Percentiles rank a stretch among this genome's conserved stretches.
Evolutionary conservation across 2,329 filamentous ascomycete genomes (phyloP).

Genomic region (Diaporthe ilicicola): DNA sequence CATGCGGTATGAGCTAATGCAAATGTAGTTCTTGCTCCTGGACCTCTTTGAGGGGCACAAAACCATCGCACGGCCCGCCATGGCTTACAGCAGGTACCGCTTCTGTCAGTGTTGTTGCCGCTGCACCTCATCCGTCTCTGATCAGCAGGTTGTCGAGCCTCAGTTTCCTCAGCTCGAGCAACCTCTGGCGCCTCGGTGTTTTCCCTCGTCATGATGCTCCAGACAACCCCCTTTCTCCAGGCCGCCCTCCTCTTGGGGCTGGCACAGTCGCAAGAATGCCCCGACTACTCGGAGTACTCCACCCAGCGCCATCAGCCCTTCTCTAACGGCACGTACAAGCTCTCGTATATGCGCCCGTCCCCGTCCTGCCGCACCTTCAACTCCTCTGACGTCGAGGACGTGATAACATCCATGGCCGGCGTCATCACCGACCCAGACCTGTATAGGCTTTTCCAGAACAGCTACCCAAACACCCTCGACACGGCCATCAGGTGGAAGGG

Average conservation of each 20-base stretch:
- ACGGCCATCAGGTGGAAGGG: slow-evolving; percentile 77
- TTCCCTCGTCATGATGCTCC: background rate
- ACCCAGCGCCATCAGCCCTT: slow-evolving; percentile 71
- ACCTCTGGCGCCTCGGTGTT: background rate
- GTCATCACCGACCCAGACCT: slow-evolving; percentile 81
- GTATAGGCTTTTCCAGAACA: slow-evolving; percentile 74
- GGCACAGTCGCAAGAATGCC: slow-evolving; percentile 52
- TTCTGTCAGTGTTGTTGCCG: background rate
- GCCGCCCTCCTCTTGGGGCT: slow-evolving; percentile 11
- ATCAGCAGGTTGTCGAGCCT: background rate
- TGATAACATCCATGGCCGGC: slow-evolving; percentile 74
- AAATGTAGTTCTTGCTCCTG: background rate
- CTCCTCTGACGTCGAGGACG: slow-evolving; percentile 77
- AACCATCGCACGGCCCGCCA: background rate
- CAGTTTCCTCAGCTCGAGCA: background rate
- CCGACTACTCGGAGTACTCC: slow-evolving; percentile 71
- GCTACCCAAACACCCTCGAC: slow-evolving; percentile 79
- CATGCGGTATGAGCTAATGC: slow-evolving; percentile 12
- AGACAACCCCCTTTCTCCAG: slow-evolving; percentile 6
- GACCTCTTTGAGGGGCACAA: background rate
- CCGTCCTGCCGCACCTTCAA: slow-evolving; percentile 82
- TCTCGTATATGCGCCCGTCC: slow-evolving; percentile 83
- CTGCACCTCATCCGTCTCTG: background rate
- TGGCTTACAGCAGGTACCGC: background rate
- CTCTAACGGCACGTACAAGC: slow-evolving; percentile 77